Evolutionary conservation across 2,329 filamentous ascomycete genomes (phyloP).

Genomic region (Claviceps quebecensis): DNA sequence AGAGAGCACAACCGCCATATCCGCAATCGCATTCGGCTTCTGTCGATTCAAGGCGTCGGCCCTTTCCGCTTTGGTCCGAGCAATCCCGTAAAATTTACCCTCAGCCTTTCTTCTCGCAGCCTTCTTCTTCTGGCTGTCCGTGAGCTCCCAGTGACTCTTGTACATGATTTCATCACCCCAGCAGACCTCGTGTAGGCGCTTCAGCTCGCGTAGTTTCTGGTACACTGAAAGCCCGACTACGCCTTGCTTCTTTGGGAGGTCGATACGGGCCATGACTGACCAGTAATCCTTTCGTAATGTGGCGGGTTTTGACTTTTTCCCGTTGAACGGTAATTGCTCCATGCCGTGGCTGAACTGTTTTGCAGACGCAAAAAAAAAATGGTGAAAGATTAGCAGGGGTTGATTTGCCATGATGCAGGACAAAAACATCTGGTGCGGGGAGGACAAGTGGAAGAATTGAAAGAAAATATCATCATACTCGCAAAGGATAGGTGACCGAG

Average conservation of each 20-base stretch:
- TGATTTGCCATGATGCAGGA: too few species aligned
- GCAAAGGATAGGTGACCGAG: conserved; percentile 18
- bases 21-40: conserved; percentile 47
- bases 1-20: conserved; percentile 44
- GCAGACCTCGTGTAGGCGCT: conserved; percentile 45
- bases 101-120: conserved; percentile 16
- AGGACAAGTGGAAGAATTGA: neutral
- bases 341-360: conserved; percentile 28
- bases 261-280: conserved; percentile 44
- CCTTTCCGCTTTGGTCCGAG: conserved; percentile 28
- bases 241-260: conserved; percentile 38
- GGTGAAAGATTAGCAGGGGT: neutral
- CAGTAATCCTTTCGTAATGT: conserved; percentile 56
- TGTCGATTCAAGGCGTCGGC: conserved; percentile 43
- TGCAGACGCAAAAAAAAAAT: neutral
- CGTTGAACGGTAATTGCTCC: conserved; percentile 48
- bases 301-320: conserved; percentile 50
- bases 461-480: neutral
- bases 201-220: conserved; percentile 51
- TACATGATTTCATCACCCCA: conserved; percentile 39
- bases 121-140: conserved; percentile 19
- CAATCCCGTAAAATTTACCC: conserved; percentile 18
- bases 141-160: conserved; percentile 22
- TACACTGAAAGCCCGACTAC: conserved; percentile 43
- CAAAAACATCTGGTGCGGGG: neutral